Evolutionary conservation across 371 early-diverging fungal genomes (phyloP), one percentile per base, ranked within the genome.

Genomic region (Mucor indicus): DNA sequence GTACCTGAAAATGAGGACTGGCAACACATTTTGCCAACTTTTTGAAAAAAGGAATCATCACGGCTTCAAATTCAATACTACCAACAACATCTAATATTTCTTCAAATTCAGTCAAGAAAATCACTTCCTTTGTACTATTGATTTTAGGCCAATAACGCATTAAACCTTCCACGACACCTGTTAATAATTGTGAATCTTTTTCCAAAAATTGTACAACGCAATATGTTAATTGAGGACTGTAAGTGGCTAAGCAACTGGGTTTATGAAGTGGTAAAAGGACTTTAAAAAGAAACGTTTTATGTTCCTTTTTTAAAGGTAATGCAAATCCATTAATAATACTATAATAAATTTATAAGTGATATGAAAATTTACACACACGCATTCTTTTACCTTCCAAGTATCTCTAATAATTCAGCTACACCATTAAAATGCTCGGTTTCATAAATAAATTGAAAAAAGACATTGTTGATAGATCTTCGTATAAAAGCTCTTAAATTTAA

Each of bases 291-390:
- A 98, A 98, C 2, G 83, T 84, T 67, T 95, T 93, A 76, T 98
- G 98, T 70, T 98, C 98, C 44, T 96, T 95, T 69, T 97, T 97
- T 32, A 98, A 67, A 21, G 98, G 98, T 17, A 96, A 75, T 0
- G 98, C 96, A 71, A 98, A 98, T 12, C 98, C 98, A 70, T 98
- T 98, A 74, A 98, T 97, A 53, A 98, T 96, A 70, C 95, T 69
- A 51, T 16, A 24, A 8, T 29, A 12, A 31, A 9, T 25, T 4
- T 3, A 21, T 27, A 2, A 43, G 21, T 19, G 10, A 5, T 13
- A 38, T 32, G 8, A 23, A 23, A 35, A 23, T 32, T 12, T 20
- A 29, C 11, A 22, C 13, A 20, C 11, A 15, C 12, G 15, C 19
- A 41, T 11, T 32, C 31, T 36, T 7, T 44, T 50, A 66, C 70